Percentiles rank a stretch among this genome's conserved stretches.
phyloP scores from a whole-genome alignment of 2,329 filamentous ascomycete species.

The Tolypocladium sp. region DNA sequence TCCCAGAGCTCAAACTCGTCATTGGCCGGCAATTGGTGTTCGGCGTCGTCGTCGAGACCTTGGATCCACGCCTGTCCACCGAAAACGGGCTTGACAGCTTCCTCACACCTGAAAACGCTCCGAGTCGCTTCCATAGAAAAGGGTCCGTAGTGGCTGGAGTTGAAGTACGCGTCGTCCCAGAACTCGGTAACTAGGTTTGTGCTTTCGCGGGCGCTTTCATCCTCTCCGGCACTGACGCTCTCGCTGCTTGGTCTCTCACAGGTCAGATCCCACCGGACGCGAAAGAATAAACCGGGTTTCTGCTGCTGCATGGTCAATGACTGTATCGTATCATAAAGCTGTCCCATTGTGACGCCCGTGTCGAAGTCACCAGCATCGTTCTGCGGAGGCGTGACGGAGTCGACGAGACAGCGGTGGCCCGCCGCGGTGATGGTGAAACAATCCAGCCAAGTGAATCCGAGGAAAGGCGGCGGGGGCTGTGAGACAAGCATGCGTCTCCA shows the following conservation, averaged over 20 bases:
- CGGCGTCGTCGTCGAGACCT: background rate
- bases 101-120: slow-evolving; percentile 1
- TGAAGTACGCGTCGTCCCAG: slow-evolving; percentile 1
- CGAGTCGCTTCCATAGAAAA: slow-evolving; percentile 1
- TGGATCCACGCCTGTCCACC: slow-evolving; percentile 1
- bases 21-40: background rate
- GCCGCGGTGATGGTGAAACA: slow-evolving; percentile 4
- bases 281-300: slow-evolving; percentile 1
- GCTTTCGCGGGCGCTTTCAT: background rate
- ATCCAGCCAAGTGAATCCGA: slow-evolving; percentile 8
- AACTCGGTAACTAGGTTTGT: slow-evolving; percentile 1
- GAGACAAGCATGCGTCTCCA: slow-evolving; percentile 15
- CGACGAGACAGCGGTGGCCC: background rate
- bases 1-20: slow-evolving; percentile 1
- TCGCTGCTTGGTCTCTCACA: background rate
- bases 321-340: slow-evolving; percentile 9
- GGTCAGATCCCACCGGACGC: slow-evolving; percentile 1
- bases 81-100: slow-evolving; percentile 1
- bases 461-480: slow-evolving; percentile 11
- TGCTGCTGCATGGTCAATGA: slow-evolving; percentile 1
- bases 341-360: slow-evolving; percentile 9
- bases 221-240: background rate
- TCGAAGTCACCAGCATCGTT: background rate
- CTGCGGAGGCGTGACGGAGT: background rate
- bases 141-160: slow-evolving; percentile 1